Base-by-base conservation (phyloP, 352 stramenopile genomes). In the Plasmopara halstedii region DNA sequence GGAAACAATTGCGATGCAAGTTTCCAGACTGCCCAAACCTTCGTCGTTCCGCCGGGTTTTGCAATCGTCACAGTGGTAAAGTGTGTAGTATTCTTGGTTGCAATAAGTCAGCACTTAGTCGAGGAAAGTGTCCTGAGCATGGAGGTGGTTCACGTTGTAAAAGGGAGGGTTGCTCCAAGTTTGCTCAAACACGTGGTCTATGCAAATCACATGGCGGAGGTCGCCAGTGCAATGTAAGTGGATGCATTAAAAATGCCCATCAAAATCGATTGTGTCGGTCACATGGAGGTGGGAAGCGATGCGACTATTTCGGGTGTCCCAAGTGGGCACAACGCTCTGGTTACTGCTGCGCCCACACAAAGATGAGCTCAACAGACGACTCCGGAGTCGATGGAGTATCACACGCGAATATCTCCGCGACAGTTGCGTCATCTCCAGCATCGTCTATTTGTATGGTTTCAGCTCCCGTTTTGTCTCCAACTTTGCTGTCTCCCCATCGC, bases 131-230 rank as follows among this genome's bases (percentile, higher is more conserved):
- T 44, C 81, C 80, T 2, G 67, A 89, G 39, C 84, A 95, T 46
- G 84, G 84, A 11, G 84, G 84, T 18, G 85, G 80, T 18, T 88
- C 81, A 6, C 76, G 83, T 6, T 94, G 84, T 58, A 89, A 88
- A 53, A 72, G 78, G 36, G 76, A 85, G 6, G 78, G 72, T 14
- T 95, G 84, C 50, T 70, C 67, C 43, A 94, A 95, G 56, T 93
- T 93, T 53, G 79, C 81, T 0, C 78, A 89, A 46, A 86, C 78
- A 2, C 63, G 77, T 10, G 82, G 83, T 5, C 68, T 91, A 17
- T 95, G 84, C 61, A 89, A 89, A 48, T 88, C 78, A 6, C 84
- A 95, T 34, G 83, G 83, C 4, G 83, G 80, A 6, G 83, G 83
- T 14, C 72, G 80, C 2, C 67, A 83, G 46, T 94, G 83, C 56